Percentiles rank a stretch among this genome's conserved stretches.
These are phyloP conservation scores for Blastobotrys indianensis DNA, from an alignment of 1,139 yeast genomes.

Conservation along the genomic window DNA sequence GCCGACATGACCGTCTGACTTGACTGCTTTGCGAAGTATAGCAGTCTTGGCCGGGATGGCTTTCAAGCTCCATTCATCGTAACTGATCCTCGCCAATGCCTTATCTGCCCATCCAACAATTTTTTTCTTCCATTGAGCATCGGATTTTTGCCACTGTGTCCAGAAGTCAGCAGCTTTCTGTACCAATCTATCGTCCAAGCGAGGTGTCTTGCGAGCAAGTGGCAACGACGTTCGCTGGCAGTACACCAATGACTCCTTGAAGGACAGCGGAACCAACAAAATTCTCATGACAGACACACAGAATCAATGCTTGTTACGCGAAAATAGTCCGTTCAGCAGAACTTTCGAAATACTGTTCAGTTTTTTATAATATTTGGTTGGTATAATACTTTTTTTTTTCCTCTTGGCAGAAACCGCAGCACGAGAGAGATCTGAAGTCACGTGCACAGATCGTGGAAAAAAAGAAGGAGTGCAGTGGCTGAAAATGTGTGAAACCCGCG, in stretches of 20 bases:
- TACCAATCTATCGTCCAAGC: slow-evolving; percentile 40
- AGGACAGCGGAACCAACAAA: slow-evolving; percentile 27
- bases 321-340: too few relatives aligned
- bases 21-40: slow-evolving; percentile 19
- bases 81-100: slow-evolving; percentile 43
- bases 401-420: too few relatives aligned
- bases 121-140: slow-evolving; percentile 38
- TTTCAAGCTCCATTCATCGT: slow-evolving; percentile 48
- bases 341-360: too few relatives aligned
- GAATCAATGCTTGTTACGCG: too few relatives aligned
- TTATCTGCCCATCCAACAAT: slow-evolving; percentile 39
- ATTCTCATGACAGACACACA: slow-evolving; percentile 21
- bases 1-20: slow-evolving; percentile 11
- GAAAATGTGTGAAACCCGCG: too few relatives aligned
- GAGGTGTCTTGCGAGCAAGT: slow-evolving; percentile 27
- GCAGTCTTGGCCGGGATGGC: slow-evolving; percentile 42
- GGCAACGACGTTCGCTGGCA: slow-evolving; percentile 29
- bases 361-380: too few relatives aligned
- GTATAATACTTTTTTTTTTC: too few relatives aligned
- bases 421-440: too few relatives aligned
- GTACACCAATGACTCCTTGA: slow-evolving; percentile 27
- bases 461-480: too few relatives aligned
- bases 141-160: slow-evolving; percentile 38
- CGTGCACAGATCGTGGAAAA: too few relatives aligned
- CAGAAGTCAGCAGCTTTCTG: slow-evolving; percentile 46